Evolutionary conservation across 306 rosid species (phyloP).

Genomic region (Crataegus laevigata): DNA sequence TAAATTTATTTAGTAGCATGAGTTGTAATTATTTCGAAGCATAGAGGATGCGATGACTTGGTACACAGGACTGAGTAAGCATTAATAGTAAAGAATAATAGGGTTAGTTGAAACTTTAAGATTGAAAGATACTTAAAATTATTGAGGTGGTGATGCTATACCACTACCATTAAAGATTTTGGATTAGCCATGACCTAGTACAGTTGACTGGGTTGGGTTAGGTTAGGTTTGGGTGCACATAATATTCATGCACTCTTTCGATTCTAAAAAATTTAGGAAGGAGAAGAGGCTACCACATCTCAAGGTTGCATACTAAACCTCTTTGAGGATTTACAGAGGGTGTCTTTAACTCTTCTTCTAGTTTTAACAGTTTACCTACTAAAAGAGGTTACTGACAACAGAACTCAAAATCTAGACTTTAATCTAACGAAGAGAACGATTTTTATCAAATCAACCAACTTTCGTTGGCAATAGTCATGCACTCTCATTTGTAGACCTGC

Average conservation of each 20-base stretch:
- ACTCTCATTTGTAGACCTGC: slow-evolving; percentile 1
- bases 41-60: background rate
- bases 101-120: background rate
- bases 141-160: slow-evolving; percentile 1
- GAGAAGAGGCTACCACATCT: too few species aligned
- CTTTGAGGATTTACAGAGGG: too few species aligned
- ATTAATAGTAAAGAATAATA: background rate
- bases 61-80: background rate
- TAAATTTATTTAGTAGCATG: background rate
- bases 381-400: too few species aligned
- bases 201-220: background rate
- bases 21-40: background rate
- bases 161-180: background rate
- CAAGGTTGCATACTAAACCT: too few species aligned
- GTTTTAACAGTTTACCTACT: too few species aligned
- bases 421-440: too few species aligned
- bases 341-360: too few species aligned
- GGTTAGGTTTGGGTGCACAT: background rate
- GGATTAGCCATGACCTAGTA: background rate
- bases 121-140: background rate
- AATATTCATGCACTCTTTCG: background rate
- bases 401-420: too few species aligned
- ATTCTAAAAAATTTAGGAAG: too few species aligned
- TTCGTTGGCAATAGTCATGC: background rate
- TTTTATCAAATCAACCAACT: too few species aligned